Evolutionary conservation across 805 yeast species (phyloP), one percentile per base, ranked within the genome.

Genomic region (Metschnikowia koreensis): DNA sequence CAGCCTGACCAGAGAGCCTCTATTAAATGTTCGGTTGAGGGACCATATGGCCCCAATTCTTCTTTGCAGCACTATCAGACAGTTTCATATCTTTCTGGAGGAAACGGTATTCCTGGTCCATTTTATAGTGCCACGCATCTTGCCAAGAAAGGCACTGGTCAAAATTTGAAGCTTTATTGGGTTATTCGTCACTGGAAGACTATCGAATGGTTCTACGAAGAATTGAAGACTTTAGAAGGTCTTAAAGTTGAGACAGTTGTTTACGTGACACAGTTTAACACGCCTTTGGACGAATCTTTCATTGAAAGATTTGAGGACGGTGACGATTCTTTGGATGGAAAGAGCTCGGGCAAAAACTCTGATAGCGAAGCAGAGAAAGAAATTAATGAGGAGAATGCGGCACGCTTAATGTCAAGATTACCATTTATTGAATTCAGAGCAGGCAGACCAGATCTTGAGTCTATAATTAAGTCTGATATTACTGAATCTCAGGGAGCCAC

Each of bases 61-160:
- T 83, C 83, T 1, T 77, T 80, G 52, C 71, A 71, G 44, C 69
- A 74, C 22, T 81, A 77, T 58, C 73, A 72, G 34, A 72, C 74
- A 44, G 77, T 79, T 1, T 66, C 82, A 7, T 73, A 82, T 41
- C 65, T 83, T 40, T 84, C 86, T 3, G 88, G 88, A 9, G 89
- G 88, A 6, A 80, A 81, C 55, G 89, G 89, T 10, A 75, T 83
- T 60, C 81, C 89, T 0, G 86, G 83, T 0, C 69, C 81, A 9
- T 69, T 77, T 40, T 70, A 81, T 2, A 74, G 81, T 51, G 81
- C 74, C n/a, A 53, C 51, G 12, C 62, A 65, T 27, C 59, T 70
- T 36, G 64, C 65, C 31, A 52, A 52, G 43, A 54, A 44, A 45
- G 34, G 34, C 33, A 45, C 48, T 11, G 42, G 46, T 28, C 57